A percentile compares a stretch with the other conserved stretches of the same genome.
Evolutionary conservation across 148 eudicot genomes (phyloP).

Genomic region (Limonium bicolor): DNA sequence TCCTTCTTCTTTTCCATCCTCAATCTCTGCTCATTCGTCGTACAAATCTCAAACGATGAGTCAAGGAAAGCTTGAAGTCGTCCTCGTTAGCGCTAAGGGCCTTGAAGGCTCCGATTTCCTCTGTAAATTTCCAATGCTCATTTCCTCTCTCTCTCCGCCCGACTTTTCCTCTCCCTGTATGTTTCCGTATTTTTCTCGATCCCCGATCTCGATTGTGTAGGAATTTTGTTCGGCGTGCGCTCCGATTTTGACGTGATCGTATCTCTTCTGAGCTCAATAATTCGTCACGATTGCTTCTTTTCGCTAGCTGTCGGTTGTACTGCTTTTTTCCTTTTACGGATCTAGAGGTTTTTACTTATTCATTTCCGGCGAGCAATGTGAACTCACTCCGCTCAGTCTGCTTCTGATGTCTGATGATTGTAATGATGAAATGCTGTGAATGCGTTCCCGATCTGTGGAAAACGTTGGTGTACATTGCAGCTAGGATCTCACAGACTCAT

Average conservation of each 20-base stretch:
- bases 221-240: background rate
- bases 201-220: background rate
- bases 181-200: background rate
- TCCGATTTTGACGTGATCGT: background rate
- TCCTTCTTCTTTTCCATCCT: background rate
- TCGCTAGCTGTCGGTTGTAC: background rate
- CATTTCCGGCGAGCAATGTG: no score
- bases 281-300: background rate
- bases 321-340: background rate
- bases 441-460: no score
- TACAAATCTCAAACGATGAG: conserved; percentile 11
- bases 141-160: background rate
- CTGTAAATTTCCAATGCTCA: conserved; percentile 16
- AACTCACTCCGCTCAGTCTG: no score
- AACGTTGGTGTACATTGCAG: no score
- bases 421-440: no score
- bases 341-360: no score
- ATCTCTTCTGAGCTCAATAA: background rate
- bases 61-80: conserved; percentile 37
- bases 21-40: no score
- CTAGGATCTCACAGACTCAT: no score
- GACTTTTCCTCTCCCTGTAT: background rate
- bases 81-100: conserved; percentile 44
- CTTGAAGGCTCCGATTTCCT: conserved; percentile 42
- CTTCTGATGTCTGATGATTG: no score